phyloP scores from a whole-genome alignment of 2,329 filamentous ascomycete genomes.

The Talaromyces sp. region DNA sequence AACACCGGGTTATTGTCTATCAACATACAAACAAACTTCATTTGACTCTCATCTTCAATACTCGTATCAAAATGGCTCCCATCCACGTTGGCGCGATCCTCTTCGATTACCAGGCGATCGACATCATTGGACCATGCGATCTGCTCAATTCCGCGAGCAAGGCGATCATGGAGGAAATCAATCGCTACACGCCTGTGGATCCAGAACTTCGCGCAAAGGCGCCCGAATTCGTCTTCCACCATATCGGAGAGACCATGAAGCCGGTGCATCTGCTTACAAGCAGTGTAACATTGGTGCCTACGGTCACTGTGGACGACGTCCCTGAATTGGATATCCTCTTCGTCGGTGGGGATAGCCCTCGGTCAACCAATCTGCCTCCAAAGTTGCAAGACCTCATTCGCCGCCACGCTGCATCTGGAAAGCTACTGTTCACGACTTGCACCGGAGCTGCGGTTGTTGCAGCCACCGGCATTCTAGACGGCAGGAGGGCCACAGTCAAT shows the following conservation, averaged over 20 bases:
- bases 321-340: constrained; percentile 37
- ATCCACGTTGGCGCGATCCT: constrained; percentile 26
- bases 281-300: constrained; percentile 25
- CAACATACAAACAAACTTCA: too few relatives aligned
- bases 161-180: constrained; percentile 13
- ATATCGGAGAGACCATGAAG: constrained; percentile 31
- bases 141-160: constrained; percentile 26
- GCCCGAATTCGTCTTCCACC: constrained; percentile 32
- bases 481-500: constrained; percentile 42
- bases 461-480: constrained; percentile 39
- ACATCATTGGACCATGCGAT: constrained; percentile 30
- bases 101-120: constrained; percentile 32
- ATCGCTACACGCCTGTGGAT: constrained; percentile 17
- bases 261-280: constrained; percentile 23
- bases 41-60: too few relatives aligned
- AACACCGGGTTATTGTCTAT: too few relatives aligned
- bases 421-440: constrained; percentile 23
- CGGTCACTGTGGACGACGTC: constrained; percentile 29
- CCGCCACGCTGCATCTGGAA: constrained; percentile 33
- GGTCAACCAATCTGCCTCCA: constrained; percentile 23
- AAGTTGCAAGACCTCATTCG: constrained; percentile 30
- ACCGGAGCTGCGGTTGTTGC: constrained; percentile 19
- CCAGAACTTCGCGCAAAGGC: constrained; percentile 20
- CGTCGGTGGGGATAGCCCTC: constrained; percentile 28
- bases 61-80: constrained; percentile 15